phyloP scores from a whole-genome alignment of 768 basidiomycete genomes.

The Tubosaeta sp. region DNA sequence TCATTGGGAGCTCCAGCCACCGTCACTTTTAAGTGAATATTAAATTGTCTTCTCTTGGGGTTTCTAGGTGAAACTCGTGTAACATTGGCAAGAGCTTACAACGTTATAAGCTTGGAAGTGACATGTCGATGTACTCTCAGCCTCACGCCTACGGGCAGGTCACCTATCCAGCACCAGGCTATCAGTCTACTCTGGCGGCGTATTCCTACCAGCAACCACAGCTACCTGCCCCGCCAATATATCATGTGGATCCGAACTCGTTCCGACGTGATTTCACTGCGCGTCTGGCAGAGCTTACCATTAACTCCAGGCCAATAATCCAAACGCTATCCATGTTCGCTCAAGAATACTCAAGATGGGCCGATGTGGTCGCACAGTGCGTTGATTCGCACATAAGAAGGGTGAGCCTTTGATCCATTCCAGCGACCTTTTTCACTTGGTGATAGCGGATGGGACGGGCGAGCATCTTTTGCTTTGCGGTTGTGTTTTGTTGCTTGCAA shows the following conservation, averaged over 20 bases:
- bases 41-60: conserved; percentile 37
- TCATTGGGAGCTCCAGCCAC: conserved; percentile 34
- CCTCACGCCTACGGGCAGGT: conserved; percentile 54
- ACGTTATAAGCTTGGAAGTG: conserved; percentile 36
- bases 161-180: conserved; percentile 46
- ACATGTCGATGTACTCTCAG: conserved; percentile 65
- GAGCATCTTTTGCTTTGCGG: conserved; percentile 21
- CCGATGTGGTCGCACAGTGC: conserved; percentile 76
- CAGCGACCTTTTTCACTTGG: conserved; percentile 22
- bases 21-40: conserved; percentile 48
- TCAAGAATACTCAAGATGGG: conserved; percentile 76
- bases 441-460: conserved; percentile 26
- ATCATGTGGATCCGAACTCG: conserved; percentile 57
- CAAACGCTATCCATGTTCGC: conserved; percentile 90
- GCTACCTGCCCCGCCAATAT: conserved; percentile 38
- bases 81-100: conserved; percentile 28
- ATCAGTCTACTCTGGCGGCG: conserved; percentile 39
- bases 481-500: conserved; percentile 26
- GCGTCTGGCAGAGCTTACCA: conserved; percentile 75
- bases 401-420: conserved; percentile 58
- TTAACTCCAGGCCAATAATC: conserved; percentile 95
- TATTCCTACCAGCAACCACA: conserved; percentile 49
- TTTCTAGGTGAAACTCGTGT: conserved; percentile 32
- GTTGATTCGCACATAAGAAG: conserved; percentile 79
- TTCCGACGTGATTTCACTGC: conserved; percentile 77